Evolutionary conservation across 495 filamentous ascomycete genomes (phyloP), one percentile per base, ranked within the genome.

Genomic region (Penicillium angulare): DNA sequence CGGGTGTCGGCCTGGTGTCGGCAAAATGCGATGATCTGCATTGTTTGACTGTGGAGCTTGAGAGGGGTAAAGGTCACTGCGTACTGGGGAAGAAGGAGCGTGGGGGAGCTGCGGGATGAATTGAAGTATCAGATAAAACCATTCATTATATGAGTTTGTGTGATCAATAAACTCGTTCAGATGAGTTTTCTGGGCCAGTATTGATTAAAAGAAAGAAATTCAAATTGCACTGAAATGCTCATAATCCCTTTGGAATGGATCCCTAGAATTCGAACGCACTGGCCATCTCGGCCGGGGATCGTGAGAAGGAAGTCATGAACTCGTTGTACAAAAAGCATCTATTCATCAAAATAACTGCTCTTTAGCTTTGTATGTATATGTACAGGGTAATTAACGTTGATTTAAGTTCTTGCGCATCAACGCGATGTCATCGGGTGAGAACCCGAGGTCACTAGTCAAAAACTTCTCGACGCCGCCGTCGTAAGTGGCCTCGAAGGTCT

Each of bases 401-500:
- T 15, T 26, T 36, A 65, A 32, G 35, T 58, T 63, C 34, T 46
- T 50, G 9, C 49, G 53, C 56, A 65, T 65, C 12, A 26, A 23
- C 31, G 43, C 15, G 1, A 60, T 16, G 20, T 65, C 53, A 1
- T 44, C 44, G 1, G 15, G 8, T 2, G 51, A 51, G 39, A 65
- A 65, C 9, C 52, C 59, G 43, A 65, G 59, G 39, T 43, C 47
- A 18, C 40, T 52, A 13, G 46, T 63, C 34, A 65, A 35, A 44
- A 53, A 65, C 15, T 27, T 47, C 32, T 65, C 56, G 23, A 60
- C 43, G 31, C 62, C 59, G 20, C 54, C 53, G 32, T 60, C 53
- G 35, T 60, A 65, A 12, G 46, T 49, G 27, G 36, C 27, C 27
- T 75, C 59, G 15, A 72, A 62, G 0, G 45, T 47, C 26, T 61